Conservation (phyloP, 441 rosid species). For the Manihot esculenta region DNA sequence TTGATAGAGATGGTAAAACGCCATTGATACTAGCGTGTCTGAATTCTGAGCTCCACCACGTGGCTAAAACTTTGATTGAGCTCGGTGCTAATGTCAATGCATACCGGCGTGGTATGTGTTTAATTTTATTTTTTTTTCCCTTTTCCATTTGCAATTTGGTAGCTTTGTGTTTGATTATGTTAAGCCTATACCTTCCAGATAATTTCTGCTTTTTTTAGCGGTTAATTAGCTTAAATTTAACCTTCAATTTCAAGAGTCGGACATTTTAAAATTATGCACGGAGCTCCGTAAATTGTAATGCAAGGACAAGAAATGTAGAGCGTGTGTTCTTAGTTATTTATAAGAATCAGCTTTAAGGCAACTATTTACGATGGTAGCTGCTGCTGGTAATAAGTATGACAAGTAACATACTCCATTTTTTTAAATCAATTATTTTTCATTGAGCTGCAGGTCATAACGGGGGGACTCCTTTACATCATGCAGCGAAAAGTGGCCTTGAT, state of each 20-base stretch:
- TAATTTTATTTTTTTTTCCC: neutral
- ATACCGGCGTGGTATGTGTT: conserved; percentile 66
- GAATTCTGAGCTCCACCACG: conserved; percentile 57
- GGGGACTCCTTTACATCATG: conserved; percentile 94
- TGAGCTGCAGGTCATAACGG: conserved; percentile 64
- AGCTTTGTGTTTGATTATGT: neutral
- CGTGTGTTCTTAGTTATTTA: neutral
- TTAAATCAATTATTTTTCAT: neutral
- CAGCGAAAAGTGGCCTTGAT: conserved; percentile 87
- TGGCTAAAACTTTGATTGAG: conserved; percentile 75
- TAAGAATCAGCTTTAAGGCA: neutral
- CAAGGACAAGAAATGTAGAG: neutral
- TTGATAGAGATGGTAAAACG: conserved; percentile 86
- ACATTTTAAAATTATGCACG: neutral
- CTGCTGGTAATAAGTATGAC: too few relatives aligned
- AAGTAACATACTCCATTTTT: neutral
- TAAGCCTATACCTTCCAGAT: neutral
- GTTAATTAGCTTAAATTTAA: neutral
- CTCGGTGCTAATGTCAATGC: conserved; percentile 83
- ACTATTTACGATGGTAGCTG: too few relatives aligned
- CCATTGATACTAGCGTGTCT: conserved; percentile 75
- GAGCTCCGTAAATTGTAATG: too few relatives aligned
- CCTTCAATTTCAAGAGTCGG: neutral
- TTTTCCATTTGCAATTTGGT: neutral
- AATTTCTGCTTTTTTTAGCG: neutral